Evolutionary conservation across 2,329 filamentous ascomycete species (phyloP).

Genomic region (Trichoderma sp.): DNA sequence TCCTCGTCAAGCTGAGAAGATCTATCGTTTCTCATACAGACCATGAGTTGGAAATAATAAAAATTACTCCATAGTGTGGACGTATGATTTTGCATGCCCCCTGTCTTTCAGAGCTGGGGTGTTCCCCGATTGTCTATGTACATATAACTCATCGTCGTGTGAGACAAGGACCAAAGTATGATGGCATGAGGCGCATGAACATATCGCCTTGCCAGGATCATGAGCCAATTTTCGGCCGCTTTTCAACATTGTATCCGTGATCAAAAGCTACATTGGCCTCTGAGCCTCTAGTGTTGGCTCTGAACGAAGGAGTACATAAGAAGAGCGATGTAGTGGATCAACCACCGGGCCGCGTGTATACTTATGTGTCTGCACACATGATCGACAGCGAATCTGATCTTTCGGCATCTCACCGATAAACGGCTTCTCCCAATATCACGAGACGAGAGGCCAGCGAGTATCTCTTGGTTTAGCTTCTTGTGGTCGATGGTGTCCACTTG

Average conservation of each 20-base stretch:
- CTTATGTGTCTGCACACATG: background rate
- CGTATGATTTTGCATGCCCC: background rate
- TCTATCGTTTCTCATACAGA: background rate
- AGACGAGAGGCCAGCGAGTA: background rate
- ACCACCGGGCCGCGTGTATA: background rate
- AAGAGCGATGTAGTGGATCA: background rate
- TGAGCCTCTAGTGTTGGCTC: background rate
- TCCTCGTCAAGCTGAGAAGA: background rate
- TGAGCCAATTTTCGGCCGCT: background rate
- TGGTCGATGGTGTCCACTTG: background rate
- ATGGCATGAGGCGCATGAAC: background rate
- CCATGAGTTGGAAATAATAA: background rate
- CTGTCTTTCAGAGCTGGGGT: background rate
- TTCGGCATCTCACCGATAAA: background rate
- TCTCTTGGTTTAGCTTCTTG: background rate
- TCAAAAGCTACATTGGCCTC: background rate
- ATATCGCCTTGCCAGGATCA: background rate
- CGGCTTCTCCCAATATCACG: background rate
- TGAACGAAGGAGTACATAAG: background rate
- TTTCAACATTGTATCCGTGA: background rate
- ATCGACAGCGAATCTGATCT: background rate
- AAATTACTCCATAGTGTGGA: background rate
- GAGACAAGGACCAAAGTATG: background rate
- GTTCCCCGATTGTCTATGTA: background rate
- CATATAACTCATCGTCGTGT: background rate